Percentiles rank a stretch among this genome's conserved stretches.
phyloP scores from a whole-genome alignment of 495 filamentous ascomycete species.

The Wilcoxina mikolae region DNA sequence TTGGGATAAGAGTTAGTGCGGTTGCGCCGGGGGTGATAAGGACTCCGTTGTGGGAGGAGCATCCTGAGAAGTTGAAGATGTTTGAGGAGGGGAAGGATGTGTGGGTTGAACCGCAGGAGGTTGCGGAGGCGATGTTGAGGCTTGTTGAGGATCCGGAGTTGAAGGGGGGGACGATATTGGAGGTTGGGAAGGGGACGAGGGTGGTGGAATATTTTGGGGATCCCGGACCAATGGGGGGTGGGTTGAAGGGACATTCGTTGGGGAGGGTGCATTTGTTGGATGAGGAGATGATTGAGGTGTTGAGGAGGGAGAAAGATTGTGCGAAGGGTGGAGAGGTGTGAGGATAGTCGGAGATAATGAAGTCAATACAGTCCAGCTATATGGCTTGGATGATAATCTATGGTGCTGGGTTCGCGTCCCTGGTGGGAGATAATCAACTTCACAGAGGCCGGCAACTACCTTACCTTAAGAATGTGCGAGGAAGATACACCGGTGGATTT shows the following conservation, averaged over 20 bases:
- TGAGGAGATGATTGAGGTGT: background rate
- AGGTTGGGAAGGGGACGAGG: constrained; percentile 41
- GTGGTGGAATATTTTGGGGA: constrained; percentile 41
- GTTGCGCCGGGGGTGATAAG: constrained; percentile 54
- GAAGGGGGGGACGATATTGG: constrained; percentile 39
- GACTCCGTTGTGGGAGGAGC: constrained; percentile 53
- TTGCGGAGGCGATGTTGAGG: constrained; percentile 49
- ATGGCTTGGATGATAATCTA: too few relatives aligned
- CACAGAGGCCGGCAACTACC: too few relatives aligned
- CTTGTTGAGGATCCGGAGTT: constrained; percentile 38
- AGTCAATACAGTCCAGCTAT: too few relatives aligned
- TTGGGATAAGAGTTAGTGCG: constrained; percentile 49
- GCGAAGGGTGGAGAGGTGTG: too few relatives aligned
- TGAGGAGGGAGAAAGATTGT: background rate
- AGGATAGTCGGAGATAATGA: too few relatives aligned
- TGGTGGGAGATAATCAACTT: too few relatives aligned
- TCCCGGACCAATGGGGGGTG: constrained; percentile 37
- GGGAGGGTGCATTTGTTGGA: background rate
- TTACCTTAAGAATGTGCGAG: too few relatives aligned
- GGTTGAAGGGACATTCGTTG: background rate
- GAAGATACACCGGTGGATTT: too few relatives aligned
- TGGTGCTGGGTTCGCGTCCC: too few relatives aligned
- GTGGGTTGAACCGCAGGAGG: constrained; percentile 52
- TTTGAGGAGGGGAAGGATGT: constrained; percentile 36
- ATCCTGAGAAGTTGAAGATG: constrained; percentile 50